phyloP scores from a whole-genome alignment of 2,329 filamentous ascomycete species.

The Plenodomus tracheiphilus region DNA sequence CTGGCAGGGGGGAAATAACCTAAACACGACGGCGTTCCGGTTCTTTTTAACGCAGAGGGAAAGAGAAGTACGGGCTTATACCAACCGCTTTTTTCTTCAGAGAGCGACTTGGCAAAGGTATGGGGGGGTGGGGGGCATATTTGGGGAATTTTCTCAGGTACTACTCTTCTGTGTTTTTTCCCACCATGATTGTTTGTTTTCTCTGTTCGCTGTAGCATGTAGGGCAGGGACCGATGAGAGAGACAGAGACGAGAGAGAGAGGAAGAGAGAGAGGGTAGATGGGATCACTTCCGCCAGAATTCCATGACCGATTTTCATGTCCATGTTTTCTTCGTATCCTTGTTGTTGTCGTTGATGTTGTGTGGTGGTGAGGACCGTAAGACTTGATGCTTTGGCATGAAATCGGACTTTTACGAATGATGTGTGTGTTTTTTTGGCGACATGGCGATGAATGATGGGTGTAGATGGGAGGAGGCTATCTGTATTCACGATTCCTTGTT shows the following conservation, averaged over 20 bases:
- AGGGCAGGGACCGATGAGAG: conserved; percentile 1
- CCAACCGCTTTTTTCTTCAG: conserved; percentile 25
- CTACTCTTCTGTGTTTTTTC: conserved; percentile 13
- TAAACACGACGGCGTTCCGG: conserved; percentile 34
- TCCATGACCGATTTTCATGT: conserved; percentile 9
- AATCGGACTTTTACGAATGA: conserved; percentile 19
- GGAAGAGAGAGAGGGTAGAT: conserved; percentile 12
- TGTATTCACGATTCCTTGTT: conserved; percentile 22
- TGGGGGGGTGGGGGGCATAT: no score
- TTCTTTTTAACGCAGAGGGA: conserved; percentile 18
- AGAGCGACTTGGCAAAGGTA: conserved; percentile 22
- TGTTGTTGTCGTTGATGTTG: conserved; percentile 4
- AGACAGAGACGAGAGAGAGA: no score
- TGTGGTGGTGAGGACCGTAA: conserved; percentile 10
- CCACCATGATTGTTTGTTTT: no score
- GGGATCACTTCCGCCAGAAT: conserved; percentile 6
- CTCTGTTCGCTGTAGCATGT: conserved; percentile 17
- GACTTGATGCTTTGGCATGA: conserved; percentile 32
- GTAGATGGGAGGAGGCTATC: no score
- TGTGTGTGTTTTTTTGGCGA: background rate
- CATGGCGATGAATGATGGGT: conserved; percentile 1
- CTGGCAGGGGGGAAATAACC: conserved; percentile 3
- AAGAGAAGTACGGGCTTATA: conserved; percentile 12
- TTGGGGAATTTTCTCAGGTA: conserved; percentile 12
- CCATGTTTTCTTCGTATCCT: conserved; percentile 13